Conservation (phyloP, 2,329 filamentous ascomycete genomes). For the Fusarium guadeloupense region DNA sequence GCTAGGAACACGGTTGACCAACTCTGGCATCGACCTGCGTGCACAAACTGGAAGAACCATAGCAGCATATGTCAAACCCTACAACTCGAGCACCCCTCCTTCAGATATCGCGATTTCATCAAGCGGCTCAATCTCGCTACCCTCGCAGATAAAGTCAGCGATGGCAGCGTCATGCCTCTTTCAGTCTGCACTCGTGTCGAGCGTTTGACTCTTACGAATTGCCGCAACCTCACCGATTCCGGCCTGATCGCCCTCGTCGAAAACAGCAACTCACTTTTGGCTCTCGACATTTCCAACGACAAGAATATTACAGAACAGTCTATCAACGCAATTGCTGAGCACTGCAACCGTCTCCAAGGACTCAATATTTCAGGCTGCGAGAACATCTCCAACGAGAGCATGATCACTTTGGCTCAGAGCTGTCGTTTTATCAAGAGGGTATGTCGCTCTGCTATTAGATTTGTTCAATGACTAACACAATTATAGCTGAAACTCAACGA, state of each 20-base stretch:
- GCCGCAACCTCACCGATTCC: slow-evolving; percentile 82
- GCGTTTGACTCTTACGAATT: slow-evolving; percentile 91
- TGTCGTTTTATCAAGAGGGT: slow-evolving; percentile 90
- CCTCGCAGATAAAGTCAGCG: slow-evolving; percentile 78
- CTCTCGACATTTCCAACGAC: slow-evolving; percentile 88
- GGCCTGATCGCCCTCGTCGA: slow-evolving; percentile 83
- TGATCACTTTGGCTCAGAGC: slow-evolving; percentile 80
- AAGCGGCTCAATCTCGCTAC: slow-evolving; percentile 90
- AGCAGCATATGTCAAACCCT: slow-evolving; percentile 83
- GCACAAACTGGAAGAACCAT: slow-evolving; percentile 86
- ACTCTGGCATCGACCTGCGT: slow-evolving; percentile 93
- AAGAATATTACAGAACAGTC: slow-evolving; percentile 86
- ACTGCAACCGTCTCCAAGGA: slow-evolving; percentile 87
- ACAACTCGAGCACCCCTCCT: slow-evolving; percentile 76
- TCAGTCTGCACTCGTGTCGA: slow-evolving; percentile 89
- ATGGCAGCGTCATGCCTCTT: slow-evolving; percentile 87
- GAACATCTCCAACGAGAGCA: slow-evolving; percentile 84
- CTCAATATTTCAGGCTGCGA: slow-evolving; percentile 90
- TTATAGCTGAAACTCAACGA: slow-evolving; percentile 90
- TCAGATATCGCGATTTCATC: slow-evolving; percentile 89
- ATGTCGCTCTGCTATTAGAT: slow-evolving; percentile 46
- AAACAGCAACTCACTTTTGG: slow-evolving; percentile 82
- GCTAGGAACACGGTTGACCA: slow-evolving; percentile 90
- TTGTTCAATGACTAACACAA: slow-evolving; percentile 15
- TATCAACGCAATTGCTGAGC: slow-evolving; percentile 78